Evolutionary conservation across 768 basidiomycete species (phyloP).

Genomic region (Sarcomyxa edulis): DNA sequence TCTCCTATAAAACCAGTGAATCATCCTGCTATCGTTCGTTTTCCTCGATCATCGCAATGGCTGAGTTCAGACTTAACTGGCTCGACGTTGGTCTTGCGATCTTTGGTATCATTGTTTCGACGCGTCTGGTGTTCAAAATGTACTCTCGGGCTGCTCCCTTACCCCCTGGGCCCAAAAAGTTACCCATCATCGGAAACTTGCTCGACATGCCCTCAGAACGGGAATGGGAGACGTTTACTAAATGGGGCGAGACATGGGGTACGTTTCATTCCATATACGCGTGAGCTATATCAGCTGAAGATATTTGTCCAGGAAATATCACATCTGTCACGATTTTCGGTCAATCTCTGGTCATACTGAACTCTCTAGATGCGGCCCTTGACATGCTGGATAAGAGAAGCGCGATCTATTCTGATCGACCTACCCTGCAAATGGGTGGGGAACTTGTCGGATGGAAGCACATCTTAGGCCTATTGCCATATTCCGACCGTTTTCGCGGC

Average conservation of each 20-base stretch:
- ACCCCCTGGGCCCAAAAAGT: conserved; percentile 31
- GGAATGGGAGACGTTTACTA: conserved; percentile 22
- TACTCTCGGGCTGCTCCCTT: conserved; percentile 10
- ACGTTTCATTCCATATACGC: conserved; percentile 1
- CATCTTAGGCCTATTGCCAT: conserved; percentile 27
- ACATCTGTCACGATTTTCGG: conserved; percentile 30
- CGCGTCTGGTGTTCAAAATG: neutral
- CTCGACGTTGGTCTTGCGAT: conserved; percentile 4
- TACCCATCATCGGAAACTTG: conserved; percentile 32
- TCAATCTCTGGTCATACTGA: conserved; percentile 41
- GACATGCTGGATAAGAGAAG: conserved; percentile 50
- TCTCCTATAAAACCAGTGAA: too few species aligned
- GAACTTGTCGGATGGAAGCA: conserved; percentile 25
- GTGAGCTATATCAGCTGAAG: neutral
- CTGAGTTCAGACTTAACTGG: too few species aligned
- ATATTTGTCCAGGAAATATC: conserved; percentile 23
- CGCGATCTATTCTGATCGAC: conserved; percentile 50
- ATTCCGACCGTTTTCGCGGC: conserved; percentile 33
- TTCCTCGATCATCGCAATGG: too few species aligned
- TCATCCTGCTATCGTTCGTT: too few species aligned
- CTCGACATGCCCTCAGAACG: conserved; percentile 20
- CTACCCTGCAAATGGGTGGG: conserved; percentile 34
- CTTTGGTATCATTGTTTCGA: conserved; percentile 1
- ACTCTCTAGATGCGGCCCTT: conserved; percentile 31
- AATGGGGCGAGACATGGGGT: conserved; percentile 29